Evolutionary conservation across 2,329 filamentous ascomycete genomes (phyloP).

Genomic region (Phymatotrichopsis omnivora): DNA sequence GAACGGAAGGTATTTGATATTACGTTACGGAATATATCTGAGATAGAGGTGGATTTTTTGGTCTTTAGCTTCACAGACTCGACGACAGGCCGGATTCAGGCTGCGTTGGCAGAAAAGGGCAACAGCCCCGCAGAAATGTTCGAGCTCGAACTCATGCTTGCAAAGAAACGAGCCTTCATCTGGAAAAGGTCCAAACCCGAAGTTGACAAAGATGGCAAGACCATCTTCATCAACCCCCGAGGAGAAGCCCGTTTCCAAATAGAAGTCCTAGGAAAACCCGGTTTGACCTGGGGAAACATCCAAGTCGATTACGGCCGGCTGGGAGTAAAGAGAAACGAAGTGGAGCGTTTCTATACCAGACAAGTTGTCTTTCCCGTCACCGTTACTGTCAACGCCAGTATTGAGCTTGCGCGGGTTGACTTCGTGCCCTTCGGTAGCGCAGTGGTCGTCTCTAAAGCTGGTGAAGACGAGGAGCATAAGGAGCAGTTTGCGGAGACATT

Average conservation of each 20-base stretch:
- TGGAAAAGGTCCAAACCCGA: conserved; percentile 40
- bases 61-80: conserved; percentile 86
- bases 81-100: conserved; percentile 65
- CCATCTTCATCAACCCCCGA: conserved; percentile 54
- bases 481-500: conserved; percentile 41
- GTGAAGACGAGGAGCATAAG: conserved; percentile 25
- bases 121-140: conserved; percentile 69
- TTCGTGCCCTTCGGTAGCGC: conserved; percentile 58
- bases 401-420: conserved; percentile 73
- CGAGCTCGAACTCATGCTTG: conserved; percentile 72
- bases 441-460: conserved; percentile 30
- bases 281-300: conserved; percentile 65
- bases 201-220: too few relatives aligned
- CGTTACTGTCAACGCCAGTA: conserved; percentile 82
- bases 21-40: conserved; percentile 67
- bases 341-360: conserved; percentile 72
- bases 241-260: conserved; percentile 64
- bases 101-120: conserved; percentile 64
- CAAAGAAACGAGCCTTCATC: conserved; percentile 56
- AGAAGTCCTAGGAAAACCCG: conserved; percentile 76
- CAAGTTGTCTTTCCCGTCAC: conserved; percentile 71
- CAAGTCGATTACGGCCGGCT: conserved; percentile 62
- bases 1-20: conserved; percentile 69
- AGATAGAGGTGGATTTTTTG: conserved; percentile 68
- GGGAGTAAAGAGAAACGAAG: conserved; percentile 56